A percentile compares a stretch with the other conserved stretches of the same genome.
These are phyloP conservation scores for Pistacia vera DNA, from an alignment of 345 rosid species.

Conservation along the genomic window DNA sequence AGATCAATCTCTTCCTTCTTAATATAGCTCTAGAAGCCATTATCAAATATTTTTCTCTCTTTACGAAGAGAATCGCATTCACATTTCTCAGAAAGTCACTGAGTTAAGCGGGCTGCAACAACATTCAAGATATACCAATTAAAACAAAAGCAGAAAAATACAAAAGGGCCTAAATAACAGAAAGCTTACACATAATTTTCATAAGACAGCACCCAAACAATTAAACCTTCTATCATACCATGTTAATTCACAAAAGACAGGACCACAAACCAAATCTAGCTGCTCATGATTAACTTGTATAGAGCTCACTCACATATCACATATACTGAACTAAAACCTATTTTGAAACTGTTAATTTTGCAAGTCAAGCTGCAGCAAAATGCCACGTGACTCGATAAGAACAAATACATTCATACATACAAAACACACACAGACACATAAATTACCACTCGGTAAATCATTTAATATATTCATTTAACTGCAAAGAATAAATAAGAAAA, in stretches of 20 bases:
- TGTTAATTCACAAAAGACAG: not conserved
- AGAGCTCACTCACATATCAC: not conserved
- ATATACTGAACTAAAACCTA: not conserved
- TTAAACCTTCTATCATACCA: not conserved
- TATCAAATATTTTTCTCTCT: slow-evolving; percentile 22
- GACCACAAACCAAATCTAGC: not conserved
- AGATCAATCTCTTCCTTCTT: slow-evolving; percentile 52
- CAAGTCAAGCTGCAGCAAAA: not conserved
- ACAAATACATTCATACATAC: not conserved
- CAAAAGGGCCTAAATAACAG: not conserved
- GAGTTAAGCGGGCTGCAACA: slow-evolving; percentile 24
- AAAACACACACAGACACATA: not conserved
- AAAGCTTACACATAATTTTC: not conserved
- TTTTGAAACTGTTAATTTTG: not conserved
- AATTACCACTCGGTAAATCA: not conserved
- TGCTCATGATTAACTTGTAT: not conserved
- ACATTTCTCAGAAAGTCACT: slow-evolving; percentile 28
- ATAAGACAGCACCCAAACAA: not conserved
- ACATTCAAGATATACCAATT: slow-evolving; percentile 5
- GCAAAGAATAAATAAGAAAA: no score
- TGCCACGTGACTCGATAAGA: not conserved
- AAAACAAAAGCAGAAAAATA: slow-evolving; percentile 1
- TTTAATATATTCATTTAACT: no score
- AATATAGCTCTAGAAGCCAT: slow-evolving; percentile 81
- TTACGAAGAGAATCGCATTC: slow-evolving; percentile 20